Conservation (phyloP, 2,329 filamentous ascomycete species). For the Aspergillus quadrilineatus region DNA sequence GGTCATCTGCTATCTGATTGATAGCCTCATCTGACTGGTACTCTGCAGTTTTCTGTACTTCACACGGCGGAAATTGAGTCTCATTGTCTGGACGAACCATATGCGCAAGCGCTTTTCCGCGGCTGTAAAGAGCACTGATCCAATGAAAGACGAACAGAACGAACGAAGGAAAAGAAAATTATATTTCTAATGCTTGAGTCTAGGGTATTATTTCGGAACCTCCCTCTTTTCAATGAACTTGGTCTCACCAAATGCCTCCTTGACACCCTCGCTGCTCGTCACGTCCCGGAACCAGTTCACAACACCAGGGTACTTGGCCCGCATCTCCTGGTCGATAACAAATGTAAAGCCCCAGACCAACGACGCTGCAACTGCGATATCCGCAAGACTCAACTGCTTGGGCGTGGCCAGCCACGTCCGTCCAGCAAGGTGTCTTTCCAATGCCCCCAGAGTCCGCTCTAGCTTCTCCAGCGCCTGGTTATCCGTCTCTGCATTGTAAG, state of each 20-base stretch:
- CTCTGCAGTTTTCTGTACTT: too few relatives aligned
- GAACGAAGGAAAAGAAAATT: neutral
- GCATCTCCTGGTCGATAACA: conserved; percentile 28
- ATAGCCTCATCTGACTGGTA: too few relatives aligned
- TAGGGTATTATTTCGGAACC: conserved; percentile 2
- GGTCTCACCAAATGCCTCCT: conserved; percentile 13
- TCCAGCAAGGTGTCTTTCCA: conserved; percentile 24
- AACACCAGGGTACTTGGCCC: conserved; percentile 24
- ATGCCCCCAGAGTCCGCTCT: conserved; percentile 19
- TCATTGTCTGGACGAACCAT: too few relatives aligned
- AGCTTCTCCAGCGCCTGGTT: conserved; percentile 18
- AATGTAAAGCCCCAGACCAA: conserved; percentile 28
- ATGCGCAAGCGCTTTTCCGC: too few relatives aligned
- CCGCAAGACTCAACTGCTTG: conserved; percentile 28
- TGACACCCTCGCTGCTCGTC: conserved; percentile 3
- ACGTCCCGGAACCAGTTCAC: conserved; percentile 22
- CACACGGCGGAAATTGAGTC: too few relatives aligned
- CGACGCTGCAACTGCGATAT: conserved; percentile 27
- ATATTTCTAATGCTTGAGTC: neutral
- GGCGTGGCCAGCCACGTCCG: conserved; percentile 23
- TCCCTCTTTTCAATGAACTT: conserved; percentile 14
- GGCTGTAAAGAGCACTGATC: too few relatives aligned
- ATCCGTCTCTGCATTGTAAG: conserved; percentile 26
- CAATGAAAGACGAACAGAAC: too few relatives aligned
- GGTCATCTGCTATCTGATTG: too few relatives aligned